Base-by-base conservation (phyloP, 2,329 filamentous ascomycete species). In the Hirsutella rhossiliensis region DNA sequence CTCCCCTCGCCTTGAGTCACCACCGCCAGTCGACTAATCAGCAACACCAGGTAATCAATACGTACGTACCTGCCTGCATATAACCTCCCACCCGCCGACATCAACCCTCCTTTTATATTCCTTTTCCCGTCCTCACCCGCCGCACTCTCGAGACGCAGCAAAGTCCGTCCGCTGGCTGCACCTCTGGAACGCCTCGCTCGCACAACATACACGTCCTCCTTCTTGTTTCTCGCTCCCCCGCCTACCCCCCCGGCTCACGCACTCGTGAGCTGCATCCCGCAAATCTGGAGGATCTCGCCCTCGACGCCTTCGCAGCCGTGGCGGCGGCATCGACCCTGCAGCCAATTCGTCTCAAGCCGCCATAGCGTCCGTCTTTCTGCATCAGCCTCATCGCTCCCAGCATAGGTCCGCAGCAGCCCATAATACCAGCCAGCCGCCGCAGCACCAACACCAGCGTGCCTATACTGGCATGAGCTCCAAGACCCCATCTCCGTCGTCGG, bases 261-360 rank as follows among this genome's bases (percentile, higher is more conserved):
- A 17, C 17, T n/a, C 18, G 34, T 45, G 48, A 44, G 48, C 48
- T 50, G 42, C 13, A 43, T 37, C 27, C 43, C 45, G 47, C 47
- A 49, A 50, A 47, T 41, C 49, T 50, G 49, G 49, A 50, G 47
- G 11, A 41, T 37, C 42, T 43, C 28, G 30, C 28, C 30, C 34
- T 23, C 18, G 19, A 13, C 43, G 30, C 28, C 44, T 39, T 45
- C 42, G 47, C 49, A 51, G 47, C 44, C 45, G 42, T 51, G 45
- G 49, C 49, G 45, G 43, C 45, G 44, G 45, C 43, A 40, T 31
- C 44, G 5, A 27, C 23, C 17, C 42, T 40, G 17, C 42, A 38
- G 20, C 42, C 45, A 9, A 45, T 38, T 23, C 45, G 44, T 13
- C 48, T 44, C 27, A 32, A 30, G 19, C 49, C 49, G 37, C 49